Evolutionary conservation across 495 filamentous ascomycete genomes (phyloP).

Genomic region (Tuber umbilicatum): DNA sequence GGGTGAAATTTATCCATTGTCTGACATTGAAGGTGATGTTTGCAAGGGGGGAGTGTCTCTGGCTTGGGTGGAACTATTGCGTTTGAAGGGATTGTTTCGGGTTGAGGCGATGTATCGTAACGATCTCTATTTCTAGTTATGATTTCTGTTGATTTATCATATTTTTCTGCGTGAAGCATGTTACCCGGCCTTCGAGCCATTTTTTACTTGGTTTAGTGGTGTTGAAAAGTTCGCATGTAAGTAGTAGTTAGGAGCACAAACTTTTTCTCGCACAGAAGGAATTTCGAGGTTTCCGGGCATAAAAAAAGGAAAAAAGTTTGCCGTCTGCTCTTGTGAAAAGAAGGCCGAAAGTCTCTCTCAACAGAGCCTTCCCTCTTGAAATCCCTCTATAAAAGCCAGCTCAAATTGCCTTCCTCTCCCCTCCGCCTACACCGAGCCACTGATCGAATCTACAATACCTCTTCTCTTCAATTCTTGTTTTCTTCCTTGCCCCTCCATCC

Average conservation of each 20-base stretch:
- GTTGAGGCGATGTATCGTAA: background rate
- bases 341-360: background rate
- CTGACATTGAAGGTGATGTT: slow-evolving; percentile 17
- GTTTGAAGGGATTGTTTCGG: background rate
- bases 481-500: background rate
- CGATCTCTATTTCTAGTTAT: background rate
- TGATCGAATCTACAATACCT: background rate
- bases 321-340: background rate
- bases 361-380: background rate
- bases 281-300: background rate
- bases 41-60: too few relatives aligned
- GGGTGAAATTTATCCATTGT: slow-evolving; percentile 37
- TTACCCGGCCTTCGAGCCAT: slow-evolving; percentile 15
- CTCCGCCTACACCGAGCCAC: background rate
- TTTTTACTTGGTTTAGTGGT: background rate
- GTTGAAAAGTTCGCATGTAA: background rate
- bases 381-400: background rate
- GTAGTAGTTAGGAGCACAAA: background rate
- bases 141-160: background rate
- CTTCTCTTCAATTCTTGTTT: background rate
- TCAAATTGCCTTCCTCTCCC: background rate
- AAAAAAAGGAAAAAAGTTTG: background rate
- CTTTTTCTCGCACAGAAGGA: background rate
- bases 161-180: background rate
- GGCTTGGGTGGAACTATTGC: background rate